Base-by-base conservation (phyloP, 306 rosid species). In the Macrotyloma uniflorum region DNA sequence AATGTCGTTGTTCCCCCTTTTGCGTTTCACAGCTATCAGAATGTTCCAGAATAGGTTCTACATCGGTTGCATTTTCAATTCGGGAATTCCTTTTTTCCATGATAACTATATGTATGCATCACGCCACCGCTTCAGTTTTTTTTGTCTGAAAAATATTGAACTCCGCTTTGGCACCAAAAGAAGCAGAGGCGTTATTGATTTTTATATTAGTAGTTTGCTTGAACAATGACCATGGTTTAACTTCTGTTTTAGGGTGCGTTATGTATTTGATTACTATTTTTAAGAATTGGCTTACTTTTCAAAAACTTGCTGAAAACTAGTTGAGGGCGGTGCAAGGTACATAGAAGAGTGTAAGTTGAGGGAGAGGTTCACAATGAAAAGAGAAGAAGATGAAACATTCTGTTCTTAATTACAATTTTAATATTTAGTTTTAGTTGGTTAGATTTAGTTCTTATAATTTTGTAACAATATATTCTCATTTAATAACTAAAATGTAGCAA, bases 21-120 rank as follows among this genome's bases (percentile, higher is more conserved):
- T 11, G 62, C 69, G 3, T 40, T 50, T 50, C 69, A 49, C 68
- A 49, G 76, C 80, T 43, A 67, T 45, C 53, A 10, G 33, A 18
- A 38, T 32, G 32, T 65, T 64, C 57, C 53, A 28, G 40, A 8
- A 19, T 42, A 11, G 40, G 16, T 65, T 63, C 64, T 26, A n/a
- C 72, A 51, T 70, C 19, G 5, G 2, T 18, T 30, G 5, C 9
- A 13, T 51, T 51, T 65, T 72, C 20, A 32, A 38, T 53, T 65
- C 46, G 0, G 22, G 32, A 19, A 2, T 72, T 53, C 20, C 35
- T 15, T 13, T 72, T 49, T 22, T 53, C 22, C 10, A 16, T 62
- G 28, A 13, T 42, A 36, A 49, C 53, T 54, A 1, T 47, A 35
- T 35, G 4, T 61, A 62, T 36, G 62, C 57, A 4, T 74, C 58